Percentiles rank a stretch among this genome's conserved stretches.
Conservation (phyloP, 2,329 filamentous ascomycete species). For the Nannizziopsis arthrosporioides region DNA sequence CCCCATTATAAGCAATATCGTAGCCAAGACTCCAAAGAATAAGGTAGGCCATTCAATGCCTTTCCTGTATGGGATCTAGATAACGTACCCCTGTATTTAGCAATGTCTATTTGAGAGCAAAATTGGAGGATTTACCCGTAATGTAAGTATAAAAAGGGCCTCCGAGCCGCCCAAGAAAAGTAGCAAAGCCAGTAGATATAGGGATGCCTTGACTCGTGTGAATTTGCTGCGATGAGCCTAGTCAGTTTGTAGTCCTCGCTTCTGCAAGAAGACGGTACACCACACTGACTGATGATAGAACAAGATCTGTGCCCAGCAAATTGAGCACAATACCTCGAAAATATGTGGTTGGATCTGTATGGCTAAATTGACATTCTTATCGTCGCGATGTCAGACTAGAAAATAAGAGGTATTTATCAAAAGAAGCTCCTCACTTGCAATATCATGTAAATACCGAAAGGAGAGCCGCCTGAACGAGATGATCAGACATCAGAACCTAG, state of each 20-base stretch:
- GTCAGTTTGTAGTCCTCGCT: not conserved
- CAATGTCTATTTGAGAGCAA: not conserved
- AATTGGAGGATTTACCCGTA: conserved; percentile 35
- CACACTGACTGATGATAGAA: conserved; percentile 29
- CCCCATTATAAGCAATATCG: conserved; percentile 45
- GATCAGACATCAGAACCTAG: not conserved
- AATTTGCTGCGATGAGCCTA: conserved; percentile 15
- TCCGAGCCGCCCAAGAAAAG: conserved; percentile 44
- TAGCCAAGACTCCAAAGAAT: conserved; percentile 47
- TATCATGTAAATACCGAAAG: conserved; percentile 43
- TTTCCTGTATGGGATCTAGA: conserved; percentile 42
- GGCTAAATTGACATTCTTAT: conserved; percentile 44
- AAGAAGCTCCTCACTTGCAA: conserved; percentile 31
- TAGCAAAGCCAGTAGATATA: conserved; percentile 32
- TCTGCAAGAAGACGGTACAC: conserved; percentile 26
- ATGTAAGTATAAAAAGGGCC: conserved; percentile 44
- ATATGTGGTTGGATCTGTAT: conserved; percentile 46
- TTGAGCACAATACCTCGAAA: conserved; percentile 39
- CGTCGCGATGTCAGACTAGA: not conserved
- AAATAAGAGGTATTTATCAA: not conserved
- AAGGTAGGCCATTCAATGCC: conserved; percentile 45
- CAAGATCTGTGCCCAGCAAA: conserved; percentile 43
- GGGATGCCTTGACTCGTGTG: conserved; percentile 39
- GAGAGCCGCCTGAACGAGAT: conserved; percentile 30
- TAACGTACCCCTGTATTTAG: not conserved